Evolutionary conservation across 352 stramenopile genomes (phyloP), one percentile per base, ranked within the genome.

Genomic region (Pythium pyrilobum): DNA sequence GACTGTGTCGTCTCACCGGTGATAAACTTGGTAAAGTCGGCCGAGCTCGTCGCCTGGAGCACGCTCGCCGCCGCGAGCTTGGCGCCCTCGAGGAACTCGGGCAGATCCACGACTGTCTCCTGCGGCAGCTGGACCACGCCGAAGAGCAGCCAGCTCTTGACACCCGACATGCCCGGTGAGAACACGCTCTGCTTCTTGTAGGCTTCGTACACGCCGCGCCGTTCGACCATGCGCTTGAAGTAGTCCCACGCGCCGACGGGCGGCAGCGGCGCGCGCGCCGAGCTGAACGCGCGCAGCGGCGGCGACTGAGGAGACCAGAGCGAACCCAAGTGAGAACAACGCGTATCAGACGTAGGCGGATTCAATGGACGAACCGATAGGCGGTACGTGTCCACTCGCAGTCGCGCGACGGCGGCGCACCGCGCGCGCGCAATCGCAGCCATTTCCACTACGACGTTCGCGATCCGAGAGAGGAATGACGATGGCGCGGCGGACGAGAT

Each of bases 71-170:
- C 23, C 25, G 55, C 55, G 28, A 38, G 25, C 32, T 45, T 56
- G 31, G 55, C 38, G 28, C 55, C 55, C 9, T 56, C 46, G 9
- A 62, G 46, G 16, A 62, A 62, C 31, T 62, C 46, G 16, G 24
- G 46, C 11, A 62, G 23, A 18, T 62, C 46, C 31, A 62, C 18
- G 11, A 47, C 15, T 1, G 46, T 56, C 25, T 44, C 13, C 1
- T 11, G 12, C 1, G 55, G 55, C 20, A 62, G 18, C 39, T 62
- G 55, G 15, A 29, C 31, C 10, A 56, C 32, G n/a, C 36, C 32
- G 24, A 53, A 62, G 10, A 50, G 41, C 27, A 56, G 31, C 55
- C 38, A 62, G 29, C 24, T 52, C 25, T 56, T 56, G 21, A 56
- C 0, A 11, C n/a, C 8, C 7, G 36, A 43, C 39, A 44, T 44